Evolutionary conservation across 306 rosid species (phyloP).

Genomic region (Styphnolobium japonicum): DNA sequence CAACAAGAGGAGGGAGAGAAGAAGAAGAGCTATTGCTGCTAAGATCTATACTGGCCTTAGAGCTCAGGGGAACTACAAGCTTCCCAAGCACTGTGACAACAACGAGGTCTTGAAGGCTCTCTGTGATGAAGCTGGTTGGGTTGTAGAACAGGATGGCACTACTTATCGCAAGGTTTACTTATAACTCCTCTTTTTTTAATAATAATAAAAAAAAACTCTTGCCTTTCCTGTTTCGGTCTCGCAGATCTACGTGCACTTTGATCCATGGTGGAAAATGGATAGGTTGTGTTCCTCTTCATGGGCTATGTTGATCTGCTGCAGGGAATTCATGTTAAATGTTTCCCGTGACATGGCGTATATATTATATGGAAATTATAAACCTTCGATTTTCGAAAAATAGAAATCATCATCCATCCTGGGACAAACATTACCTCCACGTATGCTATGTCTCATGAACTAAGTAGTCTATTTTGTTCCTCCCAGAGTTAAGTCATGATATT

Average conservation of each 20-base stretch:
- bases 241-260: conserved; percentile 27
- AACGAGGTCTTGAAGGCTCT: conserved; percentile 97
- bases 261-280: too few relatives aligned
- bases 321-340: too few relatives aligned
- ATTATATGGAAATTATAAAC: not conserved
- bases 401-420: too few relatives aligned
- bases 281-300: too few relatives aligned
- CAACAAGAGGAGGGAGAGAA: conserved; percentile 86
- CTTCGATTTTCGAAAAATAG: too few relatives aligned
- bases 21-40: conserved; percentile 94
- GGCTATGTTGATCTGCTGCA: too few relatives aligned
- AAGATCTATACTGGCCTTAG: conserved; percentile 87
- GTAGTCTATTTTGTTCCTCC: too few relatives aligned
- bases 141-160: conserved; percentile 93
- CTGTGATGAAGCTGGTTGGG: conserved; percentile 89
- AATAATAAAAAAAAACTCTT: too few relatives aligned
- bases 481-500: not conserved
- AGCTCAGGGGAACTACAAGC: conserved; percentile 89
- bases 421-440: too few relatives aligned
- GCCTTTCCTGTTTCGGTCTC: not conserved
- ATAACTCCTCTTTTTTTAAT: too few relatives aligned
- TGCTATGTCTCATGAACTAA: too few relatives aligned
- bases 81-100: conserved; percentile 95
- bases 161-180: conserved; percentile 81
- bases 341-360: too few relatives aligned